Conservation (phyloP, 805 yeast genomes). For the Priceomyces fermenticarens region DNA sequence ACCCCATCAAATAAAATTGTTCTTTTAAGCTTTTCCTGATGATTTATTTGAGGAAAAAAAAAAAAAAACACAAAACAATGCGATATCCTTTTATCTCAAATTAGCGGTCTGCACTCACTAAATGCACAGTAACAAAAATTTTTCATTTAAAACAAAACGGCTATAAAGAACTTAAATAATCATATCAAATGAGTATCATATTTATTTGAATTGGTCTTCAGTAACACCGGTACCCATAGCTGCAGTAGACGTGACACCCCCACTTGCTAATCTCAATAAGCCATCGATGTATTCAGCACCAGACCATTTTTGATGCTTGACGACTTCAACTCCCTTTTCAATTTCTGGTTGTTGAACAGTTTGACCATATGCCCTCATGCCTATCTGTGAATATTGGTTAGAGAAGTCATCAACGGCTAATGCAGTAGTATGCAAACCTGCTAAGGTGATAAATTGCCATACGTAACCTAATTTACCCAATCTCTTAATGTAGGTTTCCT, state of each 20-base stretch:
- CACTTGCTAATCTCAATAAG: conserved; percentile 82
- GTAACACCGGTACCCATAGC: conserved; percentile 99
- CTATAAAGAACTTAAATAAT: not conserved
- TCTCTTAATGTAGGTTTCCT: conserved; percentile 84
- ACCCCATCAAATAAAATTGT: conserved; percentile 18
- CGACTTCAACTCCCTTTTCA: conserved; percentile 86
- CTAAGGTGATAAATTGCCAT: conserved; percentile 97
- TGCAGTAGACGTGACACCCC: conserved; percentile 93
- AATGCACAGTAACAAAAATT: not conserved
- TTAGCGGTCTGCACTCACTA: not conserved
- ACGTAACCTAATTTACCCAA: conserved; percentile 87
- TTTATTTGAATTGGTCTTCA: conserved; percentile 81
- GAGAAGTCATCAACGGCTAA: conserved; percentile 86
- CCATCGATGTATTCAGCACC: conserved; percentile 97
- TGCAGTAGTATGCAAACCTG: conserved; percentile 95
- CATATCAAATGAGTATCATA: not conserved
- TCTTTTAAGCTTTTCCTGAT: not conserved
- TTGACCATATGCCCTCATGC: conserved; percentile 95
- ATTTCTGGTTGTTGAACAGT: conserved; percentile 84
- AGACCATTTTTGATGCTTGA: conserved; percentile 98
- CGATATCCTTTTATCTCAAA: not conserved
- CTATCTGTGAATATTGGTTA: conserved; percentile 69
- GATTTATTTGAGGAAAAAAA: not conserved
- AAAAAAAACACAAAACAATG: not conserved
- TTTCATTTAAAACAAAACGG: not conserved